Evolutionary conservation across 2,329 filamentous ascomycete genomes (phyloP).

Genomic region (Clarireedia sp.): DNA sequence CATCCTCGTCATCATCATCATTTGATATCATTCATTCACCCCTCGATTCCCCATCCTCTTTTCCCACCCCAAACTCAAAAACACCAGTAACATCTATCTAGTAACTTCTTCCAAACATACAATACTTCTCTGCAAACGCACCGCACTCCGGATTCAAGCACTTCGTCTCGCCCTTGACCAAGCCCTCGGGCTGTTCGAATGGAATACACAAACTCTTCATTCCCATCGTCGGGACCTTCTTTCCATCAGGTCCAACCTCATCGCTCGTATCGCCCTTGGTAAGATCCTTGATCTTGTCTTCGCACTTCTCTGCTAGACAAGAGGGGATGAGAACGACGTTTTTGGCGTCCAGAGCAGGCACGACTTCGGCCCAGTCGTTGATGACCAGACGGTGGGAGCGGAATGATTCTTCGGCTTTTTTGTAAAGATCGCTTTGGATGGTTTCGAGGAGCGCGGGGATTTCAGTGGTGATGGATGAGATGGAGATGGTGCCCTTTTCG

Average conservation of each 20-base stretch:
- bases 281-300: conserved; percentile 90
- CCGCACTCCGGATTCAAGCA: conserved; percentile 86
- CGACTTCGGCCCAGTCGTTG: conserved; percentile 83
- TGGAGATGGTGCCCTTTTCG: conserved; percentile 72
- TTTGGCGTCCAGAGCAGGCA: conserved; percentile 82
- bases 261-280: conserved; percentile 68
- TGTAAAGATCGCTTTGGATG: conserved; percentile 78
- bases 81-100: conserved; percentile 13
- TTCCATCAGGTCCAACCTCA: conserved; percentile 29
- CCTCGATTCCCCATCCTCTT: conserved; percentile 1
- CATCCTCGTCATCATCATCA: background rate
- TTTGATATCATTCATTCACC: background rate
- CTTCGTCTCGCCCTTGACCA: conserved; percentile 75
- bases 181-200: conserved; percentile 77
- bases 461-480: conserved; percentile 63
- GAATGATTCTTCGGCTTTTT: conserved; percentile 67
- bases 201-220: conserved; percentile 72
- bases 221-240: conserved; percentile 63
- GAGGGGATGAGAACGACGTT: conserved; percentile 89
- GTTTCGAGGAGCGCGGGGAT: conserved; percentile 78
- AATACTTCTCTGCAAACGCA: conserved; percentile 71
- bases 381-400: conserved; percentile 72
- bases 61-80: conserved; percentile 5
- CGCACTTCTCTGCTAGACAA: conserved; percentile 74
- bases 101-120: conserved; percentile 74